Evolutionary conservation across 441 rosid genomes (phyloP).

Genomic region (Croton setiger): DNA sequence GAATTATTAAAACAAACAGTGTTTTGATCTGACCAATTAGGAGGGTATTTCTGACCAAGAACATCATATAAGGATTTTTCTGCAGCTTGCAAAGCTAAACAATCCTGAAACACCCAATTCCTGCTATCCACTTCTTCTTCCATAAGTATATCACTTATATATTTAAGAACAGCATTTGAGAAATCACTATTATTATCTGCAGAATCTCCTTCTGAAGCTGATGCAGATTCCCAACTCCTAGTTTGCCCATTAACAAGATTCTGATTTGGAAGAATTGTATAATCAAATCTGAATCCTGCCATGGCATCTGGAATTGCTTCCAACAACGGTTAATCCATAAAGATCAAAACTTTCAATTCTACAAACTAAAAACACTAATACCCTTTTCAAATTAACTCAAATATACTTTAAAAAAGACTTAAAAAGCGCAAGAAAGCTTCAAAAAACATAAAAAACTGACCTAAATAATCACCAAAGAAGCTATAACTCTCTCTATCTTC

Average conservation of each 20-base stretch:
- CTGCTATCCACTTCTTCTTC: constrained; percentile 64
- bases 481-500: neutral
- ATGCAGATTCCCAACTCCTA: neutral
- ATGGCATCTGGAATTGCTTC: constrained; percentile 12
- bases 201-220: constrained; percentile 19
- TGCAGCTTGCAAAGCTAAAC: constrained; percentile 79
- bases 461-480: neutral
- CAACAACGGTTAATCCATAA: constrained; percentile 15
- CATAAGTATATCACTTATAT: constrained; percentile 73
- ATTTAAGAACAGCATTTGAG: constrained; percentile 43
- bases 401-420: neutral
- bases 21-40: constrained; percentile 13
- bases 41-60: constrained; percentile 48
- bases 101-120: constrained; percentile 63
- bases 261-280: too few relatives aligned
- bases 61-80: constrained; percentile 74
- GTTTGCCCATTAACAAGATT: neutral
- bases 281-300: constrained; percentile 8
- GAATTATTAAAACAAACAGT: neutral
- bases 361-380: neutral
- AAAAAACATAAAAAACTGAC: neutral
- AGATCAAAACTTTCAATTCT: neutral
- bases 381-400: neutral
- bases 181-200: constrained; percentile 11
- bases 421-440: neutral